Percentiles rank a stretch among this genome's conserved stretches.
Conservation (phyloP, 352 stramenopile species). For the Aphanomyces cochlioides region DNA sequence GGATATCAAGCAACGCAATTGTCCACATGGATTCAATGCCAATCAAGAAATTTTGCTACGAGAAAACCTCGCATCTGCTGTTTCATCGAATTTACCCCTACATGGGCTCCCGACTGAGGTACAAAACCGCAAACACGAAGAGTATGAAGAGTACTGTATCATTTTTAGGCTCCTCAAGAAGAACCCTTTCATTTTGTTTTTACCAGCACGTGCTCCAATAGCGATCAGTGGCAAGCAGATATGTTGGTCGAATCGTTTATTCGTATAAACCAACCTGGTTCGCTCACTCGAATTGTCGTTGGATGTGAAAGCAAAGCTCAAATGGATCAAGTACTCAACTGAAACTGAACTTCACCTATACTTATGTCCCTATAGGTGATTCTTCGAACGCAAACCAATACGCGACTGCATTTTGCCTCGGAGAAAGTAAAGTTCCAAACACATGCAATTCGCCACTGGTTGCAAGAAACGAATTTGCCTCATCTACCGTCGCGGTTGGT, state of each 20-base stretch:
- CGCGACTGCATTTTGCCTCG: slow-evolving; percentile 44
- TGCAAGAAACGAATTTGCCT: slow-evolving; percentile 55
- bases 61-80: slow-evolving; percentile 43
- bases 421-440: slow-evolving; percentile 35
- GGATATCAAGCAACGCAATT: slow-evolving; percentile 50
- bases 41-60: slow-evolving; percentile 69
- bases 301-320: slow-evolving; percentile 48
- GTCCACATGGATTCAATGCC: slow-evolving; percentile 61
- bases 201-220: slow-evolving; percentile 52
- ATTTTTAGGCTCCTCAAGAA: slow-evolving; percentile 34
- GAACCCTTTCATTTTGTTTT: slow-evolving; percentile 79
- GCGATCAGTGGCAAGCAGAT: slow-evolving; percentile 73
- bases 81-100: slow-evolving; percentile 37
- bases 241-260: slow-evolving; percentile 62
- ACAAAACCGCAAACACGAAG: neutral
- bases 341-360: too few relatives aligned
- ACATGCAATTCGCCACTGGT: slow-evolving; percentile 64
- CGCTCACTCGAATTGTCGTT: slow-evolving; percentile 64
- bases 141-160: neutral
- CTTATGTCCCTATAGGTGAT: neutral
- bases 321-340: slow-evolving; percentile 36
- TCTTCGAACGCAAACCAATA: neutral
- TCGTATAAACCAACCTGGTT: slow-evolving; percentile 50
- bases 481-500: slow-evolving; percentile 55
- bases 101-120: slow-evolving; percentile 2